Percentiles rank a stretch among this genome's conserved stretches.
phyloP scores from a whole-genome alignment of 2,329 filamentous ascomycete genomes.

The Blastomyces silverae region DNA sequence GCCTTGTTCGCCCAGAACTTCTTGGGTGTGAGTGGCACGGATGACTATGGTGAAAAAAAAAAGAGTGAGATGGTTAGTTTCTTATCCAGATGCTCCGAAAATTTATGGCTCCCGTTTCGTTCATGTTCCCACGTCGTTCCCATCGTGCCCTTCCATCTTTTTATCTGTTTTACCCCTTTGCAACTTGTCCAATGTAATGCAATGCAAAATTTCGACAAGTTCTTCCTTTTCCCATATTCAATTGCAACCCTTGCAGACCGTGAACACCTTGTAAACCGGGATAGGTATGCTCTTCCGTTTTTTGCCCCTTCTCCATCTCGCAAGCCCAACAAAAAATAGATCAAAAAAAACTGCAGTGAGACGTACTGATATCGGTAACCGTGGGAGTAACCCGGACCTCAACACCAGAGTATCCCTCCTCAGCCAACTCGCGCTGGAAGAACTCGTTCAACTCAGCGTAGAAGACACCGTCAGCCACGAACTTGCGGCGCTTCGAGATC shows the following conservation, averaged over 20 bases:
- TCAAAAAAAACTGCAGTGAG: constrained; percentile 15
- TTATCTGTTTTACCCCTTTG: not conserved
- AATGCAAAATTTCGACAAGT: not conserved
- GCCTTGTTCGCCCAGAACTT: constrained; percentile 99
- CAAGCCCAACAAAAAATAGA: constrained; percentile 20
- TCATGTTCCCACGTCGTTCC: no score
- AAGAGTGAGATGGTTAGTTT: not conserved
- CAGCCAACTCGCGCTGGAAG: constrained; percentile 99
- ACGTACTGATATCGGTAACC: constrained; percentile 92
- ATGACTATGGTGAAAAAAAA: constrained; percentile 55
- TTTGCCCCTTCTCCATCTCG: not conserved
- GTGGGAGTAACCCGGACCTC: constrained; percentile 99
- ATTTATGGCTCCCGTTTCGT: not conserved
- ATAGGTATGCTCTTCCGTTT: not conserved
- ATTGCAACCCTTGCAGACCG: not conserved
- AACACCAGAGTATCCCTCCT: constrained; percentile 99
- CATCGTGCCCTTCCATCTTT: not conserved
- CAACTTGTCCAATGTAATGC: not conserved
- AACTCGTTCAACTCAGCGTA: constrained; percentile 99
- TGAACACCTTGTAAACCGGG: constrained; percentile 17
- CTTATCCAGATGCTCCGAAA: not conserved
- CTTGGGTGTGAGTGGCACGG: constrained; percentile 99
- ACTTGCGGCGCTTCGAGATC: constrained; percentile 56
- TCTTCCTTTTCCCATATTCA: not conserved
- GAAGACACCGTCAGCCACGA: constrained; percentile 98